A percentile compares a stretch with the other conserved stretches of the same genome.
Conservation (phyloP, 192 early-diverging fungal species). For the Paraglomus brasilianum region DNA sequence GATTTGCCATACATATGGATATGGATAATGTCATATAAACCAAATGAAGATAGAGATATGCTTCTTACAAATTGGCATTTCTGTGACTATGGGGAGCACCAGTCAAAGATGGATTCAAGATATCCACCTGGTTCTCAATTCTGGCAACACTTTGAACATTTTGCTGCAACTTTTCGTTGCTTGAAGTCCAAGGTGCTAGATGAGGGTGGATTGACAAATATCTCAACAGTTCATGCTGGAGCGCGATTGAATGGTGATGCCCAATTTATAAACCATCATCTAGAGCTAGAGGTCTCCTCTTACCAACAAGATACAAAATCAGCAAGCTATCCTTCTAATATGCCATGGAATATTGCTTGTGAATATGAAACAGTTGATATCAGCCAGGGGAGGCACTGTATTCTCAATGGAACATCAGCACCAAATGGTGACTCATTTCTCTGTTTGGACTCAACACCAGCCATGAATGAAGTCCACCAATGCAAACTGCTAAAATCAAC, state of each 20-base stretch:
- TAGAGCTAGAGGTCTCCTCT: constrained; percentile 22
- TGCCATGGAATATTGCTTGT: constrained; percentile 21
- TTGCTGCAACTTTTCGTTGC: constrained; percentile 33
- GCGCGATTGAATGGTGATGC: constrained; percentile 36
- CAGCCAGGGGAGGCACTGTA: constrained; percentile 24
- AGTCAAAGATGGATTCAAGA: constrained; percentile 33
- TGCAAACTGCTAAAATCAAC: constrained; percentile 31
- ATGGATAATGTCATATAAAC: constrained; percentile 34
- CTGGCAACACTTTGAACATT: constrained; percentile 43
- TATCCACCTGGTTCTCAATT: constrained; percentile 35
- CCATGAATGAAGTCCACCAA: constrained; percentile 36
- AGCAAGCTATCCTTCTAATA: constrained; percentile 3
- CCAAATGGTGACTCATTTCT: constrained; percentile 31
- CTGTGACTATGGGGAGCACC: constrained; percentile 23
- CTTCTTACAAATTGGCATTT: constrained; percentile 34
- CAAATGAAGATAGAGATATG: constrained; percentile 19
- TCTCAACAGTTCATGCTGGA: constrained; percentile 28
- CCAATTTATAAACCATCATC: constrained; percentile 33
- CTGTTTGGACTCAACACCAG: constrained; percentile 23
- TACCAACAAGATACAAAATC: constrained; percentile 33
- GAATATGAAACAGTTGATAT: constrained; percentile 30
- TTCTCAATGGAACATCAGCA: constrained; percentile 32
- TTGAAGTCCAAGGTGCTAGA: constrained; percentile 33
- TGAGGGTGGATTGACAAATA: constrained; percentile 26
- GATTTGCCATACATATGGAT: constrained; percentile 38